Evolutionary conservation across 257 asterid species (phyloP).

Genomic region (Nicotiana knightiana): DNA sequence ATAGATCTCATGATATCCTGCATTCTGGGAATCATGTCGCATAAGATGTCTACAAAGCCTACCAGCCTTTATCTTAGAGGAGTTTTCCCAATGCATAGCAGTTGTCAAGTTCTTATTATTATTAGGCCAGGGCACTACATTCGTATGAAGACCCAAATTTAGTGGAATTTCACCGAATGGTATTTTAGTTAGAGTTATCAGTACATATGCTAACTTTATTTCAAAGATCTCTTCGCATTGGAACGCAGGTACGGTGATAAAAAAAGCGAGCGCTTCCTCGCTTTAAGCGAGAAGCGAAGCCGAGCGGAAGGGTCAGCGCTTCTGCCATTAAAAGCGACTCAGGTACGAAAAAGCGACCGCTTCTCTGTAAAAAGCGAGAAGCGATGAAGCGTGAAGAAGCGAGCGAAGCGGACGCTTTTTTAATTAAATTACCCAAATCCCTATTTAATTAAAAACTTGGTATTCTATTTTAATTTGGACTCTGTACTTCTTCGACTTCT

Average conservation of each 20-base stretch:
- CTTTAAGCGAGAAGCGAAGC: no score
- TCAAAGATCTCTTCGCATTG: background rate
- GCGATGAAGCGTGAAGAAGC: no score
- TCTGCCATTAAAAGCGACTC: no score
- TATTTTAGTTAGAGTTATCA: background rate
- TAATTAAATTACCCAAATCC: no score
- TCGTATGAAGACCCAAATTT: background rate
- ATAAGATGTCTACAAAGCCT: background rate
- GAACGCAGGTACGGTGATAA: background rate
- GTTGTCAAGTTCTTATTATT: background rate
- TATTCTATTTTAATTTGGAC: no score
- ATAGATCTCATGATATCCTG: background rate
- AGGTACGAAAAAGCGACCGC: no score
- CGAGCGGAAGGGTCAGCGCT: no score
- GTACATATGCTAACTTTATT: background rate
- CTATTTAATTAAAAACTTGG: no score
- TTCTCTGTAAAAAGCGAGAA: no score
- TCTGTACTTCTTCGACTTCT: no score
- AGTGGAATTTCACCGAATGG: background rate
- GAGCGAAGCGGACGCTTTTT: no score
- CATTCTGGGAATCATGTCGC: background rate
- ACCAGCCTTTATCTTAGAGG: background rate
- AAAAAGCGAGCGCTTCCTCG: no score
- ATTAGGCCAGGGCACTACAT: background rate
- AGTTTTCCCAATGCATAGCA: background rate